A percentile compares a stretch with the other conserved stretches of the same genome.
Conservation (phyloP, 2,329 filamentous ascomycete species). For the Plenodomus lindquistii region DNA sequence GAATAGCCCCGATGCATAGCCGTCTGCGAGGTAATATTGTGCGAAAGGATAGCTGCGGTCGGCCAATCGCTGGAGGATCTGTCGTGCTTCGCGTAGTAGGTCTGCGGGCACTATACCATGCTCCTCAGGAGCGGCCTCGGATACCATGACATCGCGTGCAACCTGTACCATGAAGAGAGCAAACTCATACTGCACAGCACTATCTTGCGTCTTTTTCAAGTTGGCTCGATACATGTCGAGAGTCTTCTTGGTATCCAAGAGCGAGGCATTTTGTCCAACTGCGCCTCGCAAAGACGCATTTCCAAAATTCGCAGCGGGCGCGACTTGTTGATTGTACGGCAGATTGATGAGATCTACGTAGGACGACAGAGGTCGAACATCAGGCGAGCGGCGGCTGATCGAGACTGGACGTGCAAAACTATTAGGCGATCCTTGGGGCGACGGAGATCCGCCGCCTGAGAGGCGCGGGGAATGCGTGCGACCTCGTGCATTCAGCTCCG, state of each 20-base stretch:
- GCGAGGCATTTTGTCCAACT: slow-evolving; percentile 86
- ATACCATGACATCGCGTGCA: slow-evolving; percentile 69
- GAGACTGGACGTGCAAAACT: slow-evolving; percentile 55
- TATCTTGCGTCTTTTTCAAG: slow-evolving; percentile 94
- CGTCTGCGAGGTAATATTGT: slow-evolving; percentile 95
- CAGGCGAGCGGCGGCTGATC: slow-evolving; percentile 59
- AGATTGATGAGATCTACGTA: slow-evolving; percentile 65
- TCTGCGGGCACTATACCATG: slow-evolving; percentile 54
- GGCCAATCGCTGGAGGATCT: slow-evolving; percentile 82
- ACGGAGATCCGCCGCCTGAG: slow-evolving; percentile 50
- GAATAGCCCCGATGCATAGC: slow-evolving; percentile 91
- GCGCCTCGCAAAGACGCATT: slow-evolving; percentile 78
- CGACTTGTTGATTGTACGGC: slow-evolving; percentile 80
- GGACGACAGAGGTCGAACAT: slow-evolving; percentile 62
- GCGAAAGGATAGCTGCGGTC: slow-evolving; percentile 94
- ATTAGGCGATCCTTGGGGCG: slow-evolving; percentile 46
- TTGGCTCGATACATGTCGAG: slow-evolving; percentile 97
- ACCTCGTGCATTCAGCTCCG: slow-evolving; percentile 68
- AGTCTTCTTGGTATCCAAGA: slow-evolving; percentile 89
- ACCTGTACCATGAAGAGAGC: slow-evolving; percentile 91
- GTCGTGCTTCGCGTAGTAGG: slow-evolving; percentile 86
- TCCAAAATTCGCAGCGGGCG: slow-evolving; percentile 67
- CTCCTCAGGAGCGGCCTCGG: slow-evolving; percentile 31
- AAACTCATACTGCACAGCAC: slow-evolving; percentile 92
- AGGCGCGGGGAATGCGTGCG: slow-evolving; percentile 60